These are phyloP conservation scores for Agrostemma githago DNA, from an alignment of 148 eudicot species.

Conservation along the genomic window DNA sequence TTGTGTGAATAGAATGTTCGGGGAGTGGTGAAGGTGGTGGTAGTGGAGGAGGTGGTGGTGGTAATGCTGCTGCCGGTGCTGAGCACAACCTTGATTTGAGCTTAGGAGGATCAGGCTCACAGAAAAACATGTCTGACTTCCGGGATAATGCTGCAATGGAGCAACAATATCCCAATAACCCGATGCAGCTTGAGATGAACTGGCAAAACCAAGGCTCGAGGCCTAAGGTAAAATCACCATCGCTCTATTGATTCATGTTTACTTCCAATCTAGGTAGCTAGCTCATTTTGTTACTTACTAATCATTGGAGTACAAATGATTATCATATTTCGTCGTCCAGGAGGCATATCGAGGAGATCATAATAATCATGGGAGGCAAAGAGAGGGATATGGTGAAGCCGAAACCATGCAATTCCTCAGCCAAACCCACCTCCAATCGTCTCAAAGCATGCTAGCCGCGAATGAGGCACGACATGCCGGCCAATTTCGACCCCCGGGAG, in stretches of 20 bases:
- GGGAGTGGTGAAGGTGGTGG: conserved; percentile 29
- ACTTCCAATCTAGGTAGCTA: conserved; percentile 6
- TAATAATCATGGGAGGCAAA: conserved; percentile 21
- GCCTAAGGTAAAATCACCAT: conserved; percentile 39
- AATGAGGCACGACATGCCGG: conserved; percentile 23
- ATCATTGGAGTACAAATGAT: background rate
- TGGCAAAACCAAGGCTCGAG: conserved; percentile 43
- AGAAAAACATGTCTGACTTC: conserved; percentile 26
- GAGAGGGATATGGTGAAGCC: conserved; percentile 41
- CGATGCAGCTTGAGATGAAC: conserved; percentile 37
- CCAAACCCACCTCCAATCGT: conserved; percentile 58
- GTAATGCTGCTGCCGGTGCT: background rate
- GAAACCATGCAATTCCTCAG: conserved; percentile 55
- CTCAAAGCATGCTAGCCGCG: conserved; percentile 16
- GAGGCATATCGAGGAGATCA: conserved; percentile 25
- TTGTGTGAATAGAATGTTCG: conserved; percentile 24
- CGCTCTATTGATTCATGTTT: no score
- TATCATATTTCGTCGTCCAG: background rate
- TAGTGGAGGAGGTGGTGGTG: conserved; percentile 9
- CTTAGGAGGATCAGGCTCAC: conserved; percentile 59
- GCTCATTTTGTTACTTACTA: background rate
- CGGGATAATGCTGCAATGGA: conserved; percentile 22
- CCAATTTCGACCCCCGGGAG: conserved; percentile 23
- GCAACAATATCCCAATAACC: conserved; percentile 28
- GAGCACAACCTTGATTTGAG: conserved; percentile 93